Base-by-base conservation (phyloP, 352 stramenopile genomes). In the Pythium brassicae region DNA sequence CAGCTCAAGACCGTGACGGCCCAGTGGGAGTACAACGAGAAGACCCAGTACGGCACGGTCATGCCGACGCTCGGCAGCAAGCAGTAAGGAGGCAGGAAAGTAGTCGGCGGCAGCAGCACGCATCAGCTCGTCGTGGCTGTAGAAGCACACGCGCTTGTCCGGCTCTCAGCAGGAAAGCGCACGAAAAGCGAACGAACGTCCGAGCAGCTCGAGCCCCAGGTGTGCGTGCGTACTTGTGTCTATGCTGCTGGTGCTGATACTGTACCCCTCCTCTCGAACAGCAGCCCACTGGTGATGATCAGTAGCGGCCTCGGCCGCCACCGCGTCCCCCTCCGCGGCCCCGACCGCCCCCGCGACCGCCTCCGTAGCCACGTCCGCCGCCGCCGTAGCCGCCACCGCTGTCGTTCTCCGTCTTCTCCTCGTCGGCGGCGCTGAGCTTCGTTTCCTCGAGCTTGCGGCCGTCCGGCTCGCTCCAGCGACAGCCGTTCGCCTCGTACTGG, bases 1-100 rank as follows among this genome's bases (percentile, higher is more conserved):
- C 94, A 98, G 72, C 83, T 96, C 58, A 99, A 99, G 81, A 99
- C 97, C 26, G 89, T 99, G 55, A 99, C 95, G 15, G 90, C 85
- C 44, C 94, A 97, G 61, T 99, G 97, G 97, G 87, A 97, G 26
- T 96, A 95, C 70, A 81, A 91, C 62, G 74, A 86, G 57, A 85
- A 85, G 63, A 92, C 86, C 37, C 83, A 96, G 57, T 95, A 96
- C 66, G 89, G 86, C 55, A 83, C 90, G 12, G 86, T 87, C 49
- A 98, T 98, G 95, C 95, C 95, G 20, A 97, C 88, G 48, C 76
- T 98, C 49, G 66, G 75, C 26, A 69, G n/a, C n/a, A n/a, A n/a
- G n/a, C n/a, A n/a, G n/a, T n/a, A n/a, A n/a, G n/a, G n/a, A n/a
- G n/a, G n/a, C n/a, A n/a, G n/a, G n/a, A n/a, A n/a, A n/a, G n/a